These are phyloP conservation scores for Oryza rufipogon DNA, from an alignment of 176 grass and related monocot genomes.

Conservation along the genomic window DNA sequence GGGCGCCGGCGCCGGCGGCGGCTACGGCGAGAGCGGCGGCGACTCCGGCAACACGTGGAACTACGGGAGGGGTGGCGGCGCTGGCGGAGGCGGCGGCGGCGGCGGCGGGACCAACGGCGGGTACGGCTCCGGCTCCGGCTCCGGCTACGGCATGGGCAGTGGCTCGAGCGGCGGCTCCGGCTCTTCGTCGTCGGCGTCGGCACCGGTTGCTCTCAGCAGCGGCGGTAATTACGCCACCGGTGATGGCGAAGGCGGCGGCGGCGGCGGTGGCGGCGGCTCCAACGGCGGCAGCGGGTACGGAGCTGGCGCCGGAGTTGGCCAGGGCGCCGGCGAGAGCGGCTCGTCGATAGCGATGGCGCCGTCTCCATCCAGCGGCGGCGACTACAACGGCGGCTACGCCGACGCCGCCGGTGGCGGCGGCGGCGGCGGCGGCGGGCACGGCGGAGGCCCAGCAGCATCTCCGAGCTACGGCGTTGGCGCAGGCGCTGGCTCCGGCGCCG, in stretches of 20 bases:
- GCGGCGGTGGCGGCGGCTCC: constrained; percentile 39
- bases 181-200: not conserved
- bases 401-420: constrained; percentile 23
- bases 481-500: constrained; percentile 14
- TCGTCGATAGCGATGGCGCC: not conserved
- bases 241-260: constrained; percentile 34
- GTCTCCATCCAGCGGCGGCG: not conserved
- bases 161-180: not conserved
- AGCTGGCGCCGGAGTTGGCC: constrained; percentile 12
- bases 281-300: constrained; percentile 31
- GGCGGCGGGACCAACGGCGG: constrained; percentile 51
- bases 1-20: not conserved
- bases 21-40: not conserved
- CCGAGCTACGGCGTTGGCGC: constrained; percentile 33
- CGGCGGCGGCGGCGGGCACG: constrained; percentile 25
- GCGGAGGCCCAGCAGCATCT: not conserved
- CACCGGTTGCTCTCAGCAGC: not conserved
- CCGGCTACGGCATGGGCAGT: constrained; percentile 25
- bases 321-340: constrained; percentile 45
- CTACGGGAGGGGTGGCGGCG: constrained; percentile 21
- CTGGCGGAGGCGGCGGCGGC: constrained; percentile 36
- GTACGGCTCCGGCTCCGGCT: constrained; percentile 24
- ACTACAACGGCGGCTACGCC: not conserved
- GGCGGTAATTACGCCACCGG: constrained; percentile 29
- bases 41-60: not conserved